Base-by-base conservation (phyloP, 805 yeast species). In the Candida nonsorbophila region DNA sequence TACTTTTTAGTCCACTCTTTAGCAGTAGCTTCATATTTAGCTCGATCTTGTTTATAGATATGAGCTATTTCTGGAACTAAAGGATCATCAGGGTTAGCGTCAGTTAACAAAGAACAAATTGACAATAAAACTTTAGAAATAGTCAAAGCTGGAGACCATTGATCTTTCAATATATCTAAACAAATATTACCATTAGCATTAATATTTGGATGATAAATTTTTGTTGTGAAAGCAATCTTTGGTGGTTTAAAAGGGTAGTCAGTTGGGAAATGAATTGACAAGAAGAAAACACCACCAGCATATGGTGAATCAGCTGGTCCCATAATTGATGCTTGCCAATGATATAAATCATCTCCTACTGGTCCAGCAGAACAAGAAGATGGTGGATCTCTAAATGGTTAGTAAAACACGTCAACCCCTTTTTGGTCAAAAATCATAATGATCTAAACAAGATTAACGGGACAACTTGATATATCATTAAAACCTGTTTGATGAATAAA, bases 251-350 rank as follows among this genome's bases (percentile, higher is more conserved):
- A 92, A 33, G 98, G 98, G 62, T 92, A 92, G 63, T 92, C 97
- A 35, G 97, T 88, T 57, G 98, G 98, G 83, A 92, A 92, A 59
- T 87, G 95, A 58, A 92, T 87, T 31, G 94, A 79, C 40, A 92
- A 74, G 73, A 92, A 92, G 63, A 92, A 92, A 25, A 90, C 96
- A 51, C 97, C 98, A 42, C 90, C 90, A 14, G 79, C 78, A 34
- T 74, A 74, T 40, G 80, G 92, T 27, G 96, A 84, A 65, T 92
- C 97, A 45, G 95, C 76, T 29, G 98, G 98, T 28, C 98, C 98
- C 94, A 92, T 86, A 58, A 92, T 92, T 24, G 97, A 88, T 23
- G 97, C 98, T 67, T 92, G 97, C 98, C 98, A 92, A 70, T 90
- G 97, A 68, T 83, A 92, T 54, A 90, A 69, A 61, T 90, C 98